Evolutionary conservation across 2,329 filamentous ascomycete genomes (phyloP).

Genomic region (Biscogniauxia mediterranea): DNA sequence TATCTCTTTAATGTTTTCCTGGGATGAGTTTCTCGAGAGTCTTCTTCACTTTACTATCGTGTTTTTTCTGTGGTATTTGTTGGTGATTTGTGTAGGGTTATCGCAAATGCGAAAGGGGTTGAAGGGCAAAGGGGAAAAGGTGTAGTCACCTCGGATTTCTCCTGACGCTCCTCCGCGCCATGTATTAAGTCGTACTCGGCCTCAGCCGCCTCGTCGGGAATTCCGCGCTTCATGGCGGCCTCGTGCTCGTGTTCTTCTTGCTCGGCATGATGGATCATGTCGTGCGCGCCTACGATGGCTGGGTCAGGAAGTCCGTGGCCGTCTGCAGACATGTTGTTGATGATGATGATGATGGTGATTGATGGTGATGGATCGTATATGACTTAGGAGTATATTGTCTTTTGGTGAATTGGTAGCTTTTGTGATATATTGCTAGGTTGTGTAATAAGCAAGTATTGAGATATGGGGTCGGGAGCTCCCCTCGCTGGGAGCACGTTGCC

Average conservation of each 20-base stretch:
- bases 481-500: not conserved
- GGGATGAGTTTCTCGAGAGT: conserved; percentile 27
- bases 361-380: conserved; percentile 8
- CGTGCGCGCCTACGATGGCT: conserved; percentile 25
- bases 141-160: conserved; percentile 18
- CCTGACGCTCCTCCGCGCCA: conserved; percentile 26
- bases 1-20: conserved; percentile 22
- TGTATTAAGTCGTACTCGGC: conserved; percentile 31
- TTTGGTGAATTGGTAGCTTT: not conserved
- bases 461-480: not conserved
- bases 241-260: conserved; percentile 33
- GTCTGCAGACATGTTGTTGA: conserved; percentile 24
- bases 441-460: not conserved
- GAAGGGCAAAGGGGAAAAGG: not conserved
- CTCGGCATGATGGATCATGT: conserved; percentile 34
- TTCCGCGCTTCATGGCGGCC: conserved; percentile 27
- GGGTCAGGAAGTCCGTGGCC: conserved; percentile 29
- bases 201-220: conserved; percentile 27
- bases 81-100: no score
- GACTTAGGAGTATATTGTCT: not conserved
- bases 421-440: not conserved
- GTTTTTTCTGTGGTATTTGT: not conserved
- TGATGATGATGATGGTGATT: conserved; percentile 23
- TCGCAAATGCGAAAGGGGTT: not conserved
- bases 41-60: conserved; percentile 23